These are phyloP conservation scores for Ehretia macrophylla DNA, from an alignment of 257 asterid species.

Conservation along the genomic window DNA sequence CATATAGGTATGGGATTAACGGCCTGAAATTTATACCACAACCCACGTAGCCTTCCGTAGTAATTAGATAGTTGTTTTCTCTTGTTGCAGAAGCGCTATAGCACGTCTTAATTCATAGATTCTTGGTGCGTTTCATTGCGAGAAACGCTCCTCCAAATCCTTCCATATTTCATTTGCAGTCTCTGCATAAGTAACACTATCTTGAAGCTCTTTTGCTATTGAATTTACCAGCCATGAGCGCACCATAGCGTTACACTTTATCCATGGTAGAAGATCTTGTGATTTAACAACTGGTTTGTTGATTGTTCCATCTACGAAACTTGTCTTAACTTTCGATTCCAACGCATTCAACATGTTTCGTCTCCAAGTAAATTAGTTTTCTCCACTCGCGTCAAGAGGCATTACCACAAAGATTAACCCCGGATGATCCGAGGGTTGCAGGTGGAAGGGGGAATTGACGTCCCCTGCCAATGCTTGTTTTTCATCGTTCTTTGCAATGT, in stretches of 20 bases:
- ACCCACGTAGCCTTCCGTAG: background rate
- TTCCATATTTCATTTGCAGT: background rate
- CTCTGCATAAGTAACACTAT: background rate
- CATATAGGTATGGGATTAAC: too few relatives aligned
- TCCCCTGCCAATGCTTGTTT: too few relatives aligned
- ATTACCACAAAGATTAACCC: background rate
- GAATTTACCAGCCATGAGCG: too few relatives aligned
- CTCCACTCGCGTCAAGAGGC: background rate
- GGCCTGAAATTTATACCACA: background rate
- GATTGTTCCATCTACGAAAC: background rate
- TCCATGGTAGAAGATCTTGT: background rate
- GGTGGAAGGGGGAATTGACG: too few relatives aligned
- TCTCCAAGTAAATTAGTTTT: too few relatives aligned
- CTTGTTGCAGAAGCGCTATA: conserved; percentile 3
- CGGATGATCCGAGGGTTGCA: too few relatives aligned
- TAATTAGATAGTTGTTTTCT: background rate
- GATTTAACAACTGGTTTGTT: background rate
- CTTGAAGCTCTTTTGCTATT: background rate
- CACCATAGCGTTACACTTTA: too few relatives aligned
- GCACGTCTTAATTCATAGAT: background rate
- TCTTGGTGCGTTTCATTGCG: too few relatives aligned
- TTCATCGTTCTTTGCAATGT: too few relatives aligned
- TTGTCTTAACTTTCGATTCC: background rate
- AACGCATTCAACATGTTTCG: background rate
- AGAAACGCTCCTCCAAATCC: background rate